Evolutionary conservation across 192 early-diverging fungal genomes (phyloP), one percentile per base, ranked within the genome.

Genomic region (Funneliformis mosseae): DNA sequence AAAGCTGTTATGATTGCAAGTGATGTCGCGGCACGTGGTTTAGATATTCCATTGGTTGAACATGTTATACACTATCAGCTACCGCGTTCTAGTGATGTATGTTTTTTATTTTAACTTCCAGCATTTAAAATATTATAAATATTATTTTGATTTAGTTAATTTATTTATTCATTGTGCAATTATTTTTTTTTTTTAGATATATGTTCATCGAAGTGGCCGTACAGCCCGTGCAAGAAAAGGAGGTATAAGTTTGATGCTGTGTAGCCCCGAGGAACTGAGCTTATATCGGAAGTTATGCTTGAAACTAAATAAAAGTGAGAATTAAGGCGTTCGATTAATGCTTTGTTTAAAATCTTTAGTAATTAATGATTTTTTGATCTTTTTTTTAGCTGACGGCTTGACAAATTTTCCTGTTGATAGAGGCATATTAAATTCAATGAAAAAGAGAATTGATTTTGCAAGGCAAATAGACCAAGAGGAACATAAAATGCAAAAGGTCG

Each of bases 11-110:
- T 99, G 80, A 90, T 99, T 55, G 95, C 97, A n/a, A 94, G 93
- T 39, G 97, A 99, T 85, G 97, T 99, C 28, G 97, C 97, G 4
- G 96, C 97, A 0, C 92, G 97, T 75, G 97, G 97, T 64, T 85
- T 99, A 75, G 97, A 99, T 87, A 97, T 99, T 45, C 94, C 96
- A 0, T 38, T 87, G 50, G 95, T 99, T 25, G 96, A 99, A 6
- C 92, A 95, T 82, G 97, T 99, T 5, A 93, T 99, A 43, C 97
- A 99, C 82, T 99, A 97, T 82, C 97, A 99, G 80, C 78, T 97
- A 8, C 97, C 97, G 77, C 91, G 96, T 21, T 93, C 93, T 9
- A 92, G 94, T 33, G 96, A 99, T 71, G 78, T 79, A 71, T 18
- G 63, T 41, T 27, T 50, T n/a, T 9, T 28, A 4, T 46, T 73